Conservation (phyloP, 352 stramenopile species). For the Phytophthora cajani region DNA sequence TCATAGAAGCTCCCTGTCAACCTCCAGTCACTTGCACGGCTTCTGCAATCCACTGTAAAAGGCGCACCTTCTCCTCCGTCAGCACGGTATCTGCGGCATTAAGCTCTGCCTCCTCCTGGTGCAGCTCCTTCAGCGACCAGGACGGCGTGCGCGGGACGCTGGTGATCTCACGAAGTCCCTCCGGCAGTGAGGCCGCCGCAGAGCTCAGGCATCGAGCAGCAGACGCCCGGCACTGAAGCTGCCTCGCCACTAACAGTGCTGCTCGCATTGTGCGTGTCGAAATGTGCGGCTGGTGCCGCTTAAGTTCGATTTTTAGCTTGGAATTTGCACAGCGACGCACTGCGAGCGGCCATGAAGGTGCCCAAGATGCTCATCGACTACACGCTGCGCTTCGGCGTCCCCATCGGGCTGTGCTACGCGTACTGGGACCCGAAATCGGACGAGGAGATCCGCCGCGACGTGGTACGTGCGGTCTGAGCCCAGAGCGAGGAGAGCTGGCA, state of each 20-base stretch:
- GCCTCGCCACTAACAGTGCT: conserved; percentile 23
- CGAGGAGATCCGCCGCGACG: conserved; percentile 76
- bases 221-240: conserved; percentile 17
- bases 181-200: conserved; percentile 32
- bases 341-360: conserved; percentile 67
- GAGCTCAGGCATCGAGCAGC: conserved; percentile 26
- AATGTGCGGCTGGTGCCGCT: conserved; percentile 8
- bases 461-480: conserved; percentile 52
- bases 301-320: conserved; percentile 16
- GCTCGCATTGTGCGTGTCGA: conserved; percentile 9
- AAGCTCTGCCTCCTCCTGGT: conserved; percentile 58
- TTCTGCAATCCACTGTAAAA: not conserved
- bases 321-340: not conserved
- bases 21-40: not conserved
- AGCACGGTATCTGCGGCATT: conserved; percentile 60
- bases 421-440: conserved; percentile 79
- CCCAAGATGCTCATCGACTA: conserved; percentile 88
- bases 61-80: conserved; percentile 59
- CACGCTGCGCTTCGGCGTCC: conserved; percentile 70
- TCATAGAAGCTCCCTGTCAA: not conserved
- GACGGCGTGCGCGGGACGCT: conserved; percentile 70
- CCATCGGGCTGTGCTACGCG: conserved; percentile 67
- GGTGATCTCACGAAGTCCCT: conserved; percentile 68
- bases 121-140: conserved; percentile 84
- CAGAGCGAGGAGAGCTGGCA: not conserved